These are phyloP conservation scores for Olyra latifolia DNA, from an alignment of 176 grass and related monocot genomes.

Conservation along the genomic window DNA sequence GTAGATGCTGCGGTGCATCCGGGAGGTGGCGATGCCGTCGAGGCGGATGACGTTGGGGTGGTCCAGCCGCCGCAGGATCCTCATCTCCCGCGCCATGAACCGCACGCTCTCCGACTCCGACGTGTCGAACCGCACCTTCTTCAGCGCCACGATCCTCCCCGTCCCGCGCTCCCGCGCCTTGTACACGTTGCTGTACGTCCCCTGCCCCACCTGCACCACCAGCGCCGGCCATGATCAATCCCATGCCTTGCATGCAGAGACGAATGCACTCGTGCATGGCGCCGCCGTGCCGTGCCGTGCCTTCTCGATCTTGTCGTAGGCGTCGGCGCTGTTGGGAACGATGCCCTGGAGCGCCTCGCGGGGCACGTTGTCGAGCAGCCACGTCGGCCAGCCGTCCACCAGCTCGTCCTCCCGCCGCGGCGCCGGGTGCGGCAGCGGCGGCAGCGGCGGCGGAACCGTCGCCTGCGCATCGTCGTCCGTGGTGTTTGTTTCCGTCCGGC, in stretches of 20 bases:
- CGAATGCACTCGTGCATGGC: not conserved
- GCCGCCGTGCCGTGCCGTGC: not conserved
- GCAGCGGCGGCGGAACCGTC: not conserved
- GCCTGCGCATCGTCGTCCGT: not conserved
- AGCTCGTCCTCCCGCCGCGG: slow-evolving; percentile 30
- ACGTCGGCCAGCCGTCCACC: slow-evolving; percentile 67
- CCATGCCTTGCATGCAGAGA: not conserved
- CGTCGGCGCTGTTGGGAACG: slow-evolving; percentile 59
- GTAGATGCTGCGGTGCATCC: slow-evolving; percentile 86
- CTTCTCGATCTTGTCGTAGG: slow-evolving; percentile 73
- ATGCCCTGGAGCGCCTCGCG: slow-evolving; percentile 52
- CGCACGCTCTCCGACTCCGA: slow-evolving; percentile 66
- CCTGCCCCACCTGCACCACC: slow-evolving; percentile 56
- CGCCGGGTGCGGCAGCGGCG: not conserved
- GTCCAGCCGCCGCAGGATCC: slow-evolving; percentile 55
- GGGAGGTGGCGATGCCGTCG: slow-evolving; percentile 64
- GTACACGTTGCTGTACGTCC: slow-evolving; percentile 81
- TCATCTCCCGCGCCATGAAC: slow-evolving; percentile 63
- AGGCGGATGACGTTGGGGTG: slow-evolving; percentile 71
- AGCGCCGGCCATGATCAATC: not conserved
- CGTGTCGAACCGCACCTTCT: slow-evolving; percentile 71
- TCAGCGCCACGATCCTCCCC: slow-evolving; percentile 59
- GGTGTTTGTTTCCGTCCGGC: not conserved
- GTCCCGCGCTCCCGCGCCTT: slow-evolving; percentile 59
- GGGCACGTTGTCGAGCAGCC: slow-evolving; percentile 54